Conservation (phyloP, 208 protist species). For the Acanthamoeba royreba region DNA sequence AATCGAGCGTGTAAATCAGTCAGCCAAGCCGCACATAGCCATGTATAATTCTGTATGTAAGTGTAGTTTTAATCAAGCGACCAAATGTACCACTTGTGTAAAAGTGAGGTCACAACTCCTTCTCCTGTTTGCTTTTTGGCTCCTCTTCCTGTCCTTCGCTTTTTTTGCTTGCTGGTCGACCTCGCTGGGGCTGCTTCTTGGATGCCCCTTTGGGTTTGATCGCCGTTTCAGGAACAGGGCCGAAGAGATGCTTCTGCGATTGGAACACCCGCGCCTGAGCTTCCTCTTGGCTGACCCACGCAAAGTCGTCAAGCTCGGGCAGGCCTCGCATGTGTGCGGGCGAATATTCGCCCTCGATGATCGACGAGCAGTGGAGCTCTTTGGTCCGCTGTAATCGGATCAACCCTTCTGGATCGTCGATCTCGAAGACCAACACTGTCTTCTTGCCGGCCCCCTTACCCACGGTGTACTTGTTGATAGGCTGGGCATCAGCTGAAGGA, state of each 20-base stretch:
- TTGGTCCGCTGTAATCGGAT: background rate
- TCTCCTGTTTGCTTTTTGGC: no score
- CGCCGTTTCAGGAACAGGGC: no score
- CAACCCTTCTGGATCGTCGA: background rate
- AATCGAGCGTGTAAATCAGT: no score
- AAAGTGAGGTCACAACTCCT: no score
- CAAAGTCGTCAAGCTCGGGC: background rate
- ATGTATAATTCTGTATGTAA: no score
- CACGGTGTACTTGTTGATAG: background rate
- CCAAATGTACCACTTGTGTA: no score
- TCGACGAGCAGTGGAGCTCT: background rate
- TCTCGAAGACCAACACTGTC: background rate
- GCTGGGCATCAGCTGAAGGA: background rate
- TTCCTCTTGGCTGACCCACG: background rate
- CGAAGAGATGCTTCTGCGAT: background rate
- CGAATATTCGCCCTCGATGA: conserved; percentile 4
- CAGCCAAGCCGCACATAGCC: no score
- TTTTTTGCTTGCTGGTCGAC: no score
- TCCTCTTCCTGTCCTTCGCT: no score
- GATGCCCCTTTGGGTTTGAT: no score
- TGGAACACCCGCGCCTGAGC: background rate
- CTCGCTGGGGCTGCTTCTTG: no score
- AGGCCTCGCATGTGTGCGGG: background rate
- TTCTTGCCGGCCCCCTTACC: conserved; percentile 3
- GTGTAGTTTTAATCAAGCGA: no score